Evolutionary conservation across 1,284 basidiomycete genomes (phyloP).

Genomic region (Cryptococcus sp.): DNA sequence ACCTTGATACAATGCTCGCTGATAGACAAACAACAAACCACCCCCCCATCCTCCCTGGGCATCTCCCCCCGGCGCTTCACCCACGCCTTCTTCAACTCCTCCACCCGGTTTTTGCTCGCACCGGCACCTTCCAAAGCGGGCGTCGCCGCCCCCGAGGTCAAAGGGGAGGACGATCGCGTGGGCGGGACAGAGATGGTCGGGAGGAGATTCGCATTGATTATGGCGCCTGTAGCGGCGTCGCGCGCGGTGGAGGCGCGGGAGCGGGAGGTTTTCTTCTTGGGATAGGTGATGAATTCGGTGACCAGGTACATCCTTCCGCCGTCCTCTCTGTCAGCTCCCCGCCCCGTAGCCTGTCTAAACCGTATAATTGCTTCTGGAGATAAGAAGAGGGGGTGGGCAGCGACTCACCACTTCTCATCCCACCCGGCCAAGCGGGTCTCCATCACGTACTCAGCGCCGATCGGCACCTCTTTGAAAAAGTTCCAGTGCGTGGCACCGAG

Average conservation of each 20-base stretch:
- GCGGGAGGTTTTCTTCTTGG: constrained; percentile 42
- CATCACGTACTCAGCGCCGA: constrained; percentile 66
- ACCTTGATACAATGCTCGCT: constrained; percentile 70
- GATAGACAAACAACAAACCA: constrained; percentile 66
- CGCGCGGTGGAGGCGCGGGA: constrained; percentile 4
- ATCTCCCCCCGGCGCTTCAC: constrained; percentile 8
- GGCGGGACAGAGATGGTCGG: constrained; percentile 28
- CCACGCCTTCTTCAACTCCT: constrained; percentile 22
- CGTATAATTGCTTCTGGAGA: too few species aligned
- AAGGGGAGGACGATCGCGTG: constrained; percentile 23
- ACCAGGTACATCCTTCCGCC: constrained; percentile 59
- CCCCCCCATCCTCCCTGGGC: constrained; percentile 48
- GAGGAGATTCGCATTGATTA: constrained; percentile 5
- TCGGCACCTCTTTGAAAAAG: constrained; percentile 75
- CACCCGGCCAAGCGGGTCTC: constrained; percentile 63
- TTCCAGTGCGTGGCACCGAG: constrained; percentile 70
- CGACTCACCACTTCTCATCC: constrained; percentile 77
- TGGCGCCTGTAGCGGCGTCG: neutral
- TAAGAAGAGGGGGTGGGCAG: too few species aligned
- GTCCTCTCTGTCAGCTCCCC: neutral
- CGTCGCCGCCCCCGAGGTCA: constrained; percentile 6
- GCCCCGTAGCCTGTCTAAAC: neutral
- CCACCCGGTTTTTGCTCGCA: constrained; percentile 5
- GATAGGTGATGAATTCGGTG: constrained; percentile 64
- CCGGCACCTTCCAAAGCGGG: constrained; percentile 11